Evolutionary conservation across 352 stramenopile genomes (phyloP), one percentile per base, ranked within the genome.

Genomic region (Globisporangium mamillatum): DNA sequence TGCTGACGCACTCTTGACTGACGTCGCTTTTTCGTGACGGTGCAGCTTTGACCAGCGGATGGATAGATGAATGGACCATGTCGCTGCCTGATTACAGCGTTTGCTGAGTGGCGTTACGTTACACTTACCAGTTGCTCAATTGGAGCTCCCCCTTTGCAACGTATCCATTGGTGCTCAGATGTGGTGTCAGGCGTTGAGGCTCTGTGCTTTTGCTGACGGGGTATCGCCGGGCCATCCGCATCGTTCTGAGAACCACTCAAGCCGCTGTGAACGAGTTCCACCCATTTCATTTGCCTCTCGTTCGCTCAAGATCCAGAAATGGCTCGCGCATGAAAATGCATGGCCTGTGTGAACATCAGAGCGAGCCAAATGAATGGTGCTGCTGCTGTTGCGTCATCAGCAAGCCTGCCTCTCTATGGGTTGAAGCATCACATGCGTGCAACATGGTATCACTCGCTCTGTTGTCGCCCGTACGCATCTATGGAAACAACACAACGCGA

Each of bases 211-310:
- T 62, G 32, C 20, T 38, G 56, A 62, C 56, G 32, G 56, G n/a
- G n/a, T 32, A 62, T 48, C 34, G 46, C 46, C 46, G 50, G 46
- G 32, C 32, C 56, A 62, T 22, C 56, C 20, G 14, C 32, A 34
- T 38, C 25, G 32, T 62, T 62, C 56, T 62, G 56, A 62, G 56
- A 62, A 62, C 56, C 56, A 62, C 32, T 22, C 56, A 62, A 62
- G 56, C 56, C 32, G 10, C 56, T 62, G 56, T 24, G 56, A 48
- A 24, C 32, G 56, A 62, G 56, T 62, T 62, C 56, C 56, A 62
- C n/a, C 32, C 56, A 62, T 62, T 62, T 62, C 20, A 8, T 27
- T 58, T 12, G 54, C 54, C 25, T 18, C 25, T 32, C 53, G 9
- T 10, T 16, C 9, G 14, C 16, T 25, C 55, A 44, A 62, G 56